phyloP scores from a whole-genome alignment of 345 rosid species.

The Limnanthes douglasii region DNA sequence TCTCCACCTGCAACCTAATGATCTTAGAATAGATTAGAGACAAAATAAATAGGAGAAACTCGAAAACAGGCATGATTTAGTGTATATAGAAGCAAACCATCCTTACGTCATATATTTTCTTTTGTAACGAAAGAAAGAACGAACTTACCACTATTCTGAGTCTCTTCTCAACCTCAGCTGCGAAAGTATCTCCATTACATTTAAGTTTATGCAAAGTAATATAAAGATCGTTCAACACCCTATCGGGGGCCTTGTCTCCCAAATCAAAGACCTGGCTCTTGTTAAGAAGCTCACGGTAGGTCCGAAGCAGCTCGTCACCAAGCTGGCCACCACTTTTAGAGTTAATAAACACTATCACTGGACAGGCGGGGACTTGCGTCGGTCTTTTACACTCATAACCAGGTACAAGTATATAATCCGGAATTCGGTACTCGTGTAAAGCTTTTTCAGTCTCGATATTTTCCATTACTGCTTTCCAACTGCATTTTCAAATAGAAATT shows the following conservation, averaged over 20 bases:
- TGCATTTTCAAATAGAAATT: constrained; percentile 3
- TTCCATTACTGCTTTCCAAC: constrained; percentile 4
- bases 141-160: constrained; percentile 52
- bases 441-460: constrained; percentile 1
- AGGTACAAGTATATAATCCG: constrained; percentile 26
- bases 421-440: constrained; percentile 22
- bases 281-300: constrained; percentile 38
- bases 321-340: constrained; percentile 68
- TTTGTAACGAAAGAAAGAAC: no score
- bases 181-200: constrained; percentile 31
- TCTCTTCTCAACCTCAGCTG: constrained; percentile 27
- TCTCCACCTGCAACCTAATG: constrained; percentile 70
- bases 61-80: no score
- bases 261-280: constrained; percentile 53
- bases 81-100: no score
- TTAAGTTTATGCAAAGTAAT: constrained; percentile 22
- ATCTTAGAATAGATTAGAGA: constrained; percentile 5
- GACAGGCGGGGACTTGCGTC: constrained; percentile 23
- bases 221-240: constrained; percentile 30
- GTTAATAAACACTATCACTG: constrained; percentile 53
- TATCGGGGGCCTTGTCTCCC: constrained; percentile 35
- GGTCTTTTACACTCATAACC: constrained; percentile 8
- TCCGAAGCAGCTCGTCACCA: constrained; percentile 42
- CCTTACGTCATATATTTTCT: no score
- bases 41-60: no score